Base-by-base conservation (phyloP, 1,139 yeast genomes). In the Suhomyces yuchorum region DNA sequence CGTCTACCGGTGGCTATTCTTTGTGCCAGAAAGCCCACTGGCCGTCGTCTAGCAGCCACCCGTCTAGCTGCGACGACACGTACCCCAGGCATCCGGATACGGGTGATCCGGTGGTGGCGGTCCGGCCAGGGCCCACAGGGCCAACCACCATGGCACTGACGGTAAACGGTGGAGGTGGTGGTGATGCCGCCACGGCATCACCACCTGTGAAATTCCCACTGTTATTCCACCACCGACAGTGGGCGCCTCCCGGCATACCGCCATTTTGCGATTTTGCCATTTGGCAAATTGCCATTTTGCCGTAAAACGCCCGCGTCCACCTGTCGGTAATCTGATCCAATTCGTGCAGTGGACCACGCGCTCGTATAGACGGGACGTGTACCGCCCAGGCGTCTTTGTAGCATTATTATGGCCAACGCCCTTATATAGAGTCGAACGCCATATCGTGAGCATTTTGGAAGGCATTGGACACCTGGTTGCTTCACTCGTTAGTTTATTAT, bases 321-420 rank as follows among this genome's bases (percentile, higher is more conserved):
- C 17, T 30, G 34, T 30, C 34, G 34, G 34, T 30, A 30, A 30
- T 30, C 34, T 30, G 34, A 15, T 30, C 9, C 34, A 14, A 30
- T 20, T 34, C 9, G 37, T 34, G 15, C 23, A 34, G 14, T 8
- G 14, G 23, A 34, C 37, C 37, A 20, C 37, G 37, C 37, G 37
- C 24, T 19, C 37, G 22, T 20, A 34, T 18, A 20, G 24, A 20
- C 7, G 14, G 37, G 17, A 20, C 39, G 39, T 36, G 39, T 22
- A 15, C 28, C 15, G 17, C 23, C 39, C 39, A 22, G 18, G 23
- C 12, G 24, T 24, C 37, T 42, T 42, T 42, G 45, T 37, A 42
- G 41, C 45, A 42, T 30, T 42, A 30, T 42, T 42, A 42, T 42
- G 45, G 45, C 35, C 34, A 30, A 30, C 34, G 34, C 17, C 17